phyloP scores from a whole-genome alignment of 345 rosid genomes.

The Boechera stricta region DNA sequence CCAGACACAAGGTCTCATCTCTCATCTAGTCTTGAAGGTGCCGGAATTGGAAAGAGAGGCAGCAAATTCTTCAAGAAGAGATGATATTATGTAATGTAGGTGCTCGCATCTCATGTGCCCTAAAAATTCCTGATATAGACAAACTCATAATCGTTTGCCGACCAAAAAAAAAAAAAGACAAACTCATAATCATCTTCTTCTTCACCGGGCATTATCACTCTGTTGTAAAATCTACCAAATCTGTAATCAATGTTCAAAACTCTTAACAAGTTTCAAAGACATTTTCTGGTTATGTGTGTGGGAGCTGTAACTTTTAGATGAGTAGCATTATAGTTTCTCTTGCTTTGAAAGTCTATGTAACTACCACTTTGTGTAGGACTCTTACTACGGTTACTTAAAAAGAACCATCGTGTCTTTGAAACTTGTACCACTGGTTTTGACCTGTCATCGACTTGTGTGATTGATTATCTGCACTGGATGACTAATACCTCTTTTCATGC shows the following conservation, averaged over 20 bases:
- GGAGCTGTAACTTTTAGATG: too few species aligned
- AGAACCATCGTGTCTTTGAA: constrained; percentile 81
- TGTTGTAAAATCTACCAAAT: too few species aligned
- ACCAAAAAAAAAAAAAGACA: too few species aligned
- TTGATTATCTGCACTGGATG: constrained; percentile 96
- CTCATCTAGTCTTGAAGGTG: constrained; percentile 58
- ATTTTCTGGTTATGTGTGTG: too few species aligned
- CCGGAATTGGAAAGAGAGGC: constrained; percentile 82
- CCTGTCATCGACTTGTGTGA: constrained; percentile 86
- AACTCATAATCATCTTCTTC: too few species aligned
- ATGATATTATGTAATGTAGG: constrained; percentile 23
- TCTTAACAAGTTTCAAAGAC: too few species aligned
- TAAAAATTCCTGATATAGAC: constrained; percentile 8
- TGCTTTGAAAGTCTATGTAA: constrained; percentile 11
- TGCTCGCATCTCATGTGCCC: constrained; percentile 11
- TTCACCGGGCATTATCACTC: too few species aligned
- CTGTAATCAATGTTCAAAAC: too few species aligned
- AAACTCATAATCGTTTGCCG: not conserved
- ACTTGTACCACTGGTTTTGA: constrained; percentile 94
- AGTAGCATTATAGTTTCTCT: too few species aligned
- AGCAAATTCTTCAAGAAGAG: constrained; percentile 73
- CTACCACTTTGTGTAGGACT: constrained; percentile 87
- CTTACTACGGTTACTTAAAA: constrained; percentile 78
- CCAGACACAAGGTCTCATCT: constrained; percentile 85
- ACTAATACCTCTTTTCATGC: constrained; percentile 92